These are phyloP conservation scores for Annulohypoxylon stygium DNA, from an alignment of 495 filamentous ascomycete species.

Conservation along the genomic window DNA sequence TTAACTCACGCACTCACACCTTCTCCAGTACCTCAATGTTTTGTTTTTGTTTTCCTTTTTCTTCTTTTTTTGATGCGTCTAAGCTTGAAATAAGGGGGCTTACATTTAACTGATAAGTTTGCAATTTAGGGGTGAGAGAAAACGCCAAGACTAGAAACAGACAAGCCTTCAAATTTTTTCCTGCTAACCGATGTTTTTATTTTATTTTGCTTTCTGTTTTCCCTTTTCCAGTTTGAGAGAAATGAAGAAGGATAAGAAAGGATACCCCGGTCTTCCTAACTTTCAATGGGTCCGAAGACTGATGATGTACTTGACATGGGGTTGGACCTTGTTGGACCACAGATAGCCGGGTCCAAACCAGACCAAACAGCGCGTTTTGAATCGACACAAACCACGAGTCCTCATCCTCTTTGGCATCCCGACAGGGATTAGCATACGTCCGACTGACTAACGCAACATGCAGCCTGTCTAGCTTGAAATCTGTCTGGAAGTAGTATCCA, in stretches of 20 bases:
- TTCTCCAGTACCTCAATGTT: background rate
- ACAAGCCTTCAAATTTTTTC: slow-evolving; percentile 18
- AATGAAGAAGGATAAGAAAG: slow-evolving; percentile 11
- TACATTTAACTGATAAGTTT: slow-evolving; percentile 28
- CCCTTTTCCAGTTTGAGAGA: background rate
- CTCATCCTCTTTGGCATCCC: slow-evolving; percentile 12
- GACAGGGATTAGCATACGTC: slow-evolving; percentile 32
- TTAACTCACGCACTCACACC: slow-evolving; percentile 14
- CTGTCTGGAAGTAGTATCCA: slow-evolving; percentile 1
- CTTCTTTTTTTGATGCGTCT: background rate
- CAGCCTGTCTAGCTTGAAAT: slow-evolving; percentile 16
- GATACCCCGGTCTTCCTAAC: slow-evolving; percentile 22
- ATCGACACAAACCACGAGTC: slow-evolving; percentile 16
- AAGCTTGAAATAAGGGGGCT: slow-evolving; percentile 32
- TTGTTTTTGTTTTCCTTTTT: background rate
- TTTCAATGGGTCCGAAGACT: slow-evolving; percentile 32
- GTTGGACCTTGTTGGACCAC: slow-evolving; percentile 15
- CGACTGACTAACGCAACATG: slow-evolving; percentile 30
- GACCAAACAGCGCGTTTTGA: slow-evolving; percentile 33
- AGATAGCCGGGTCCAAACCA: slow-evolving; percentile 21
- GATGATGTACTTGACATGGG: slow-evolving; percentile 40
- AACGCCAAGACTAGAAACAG: slow-evolving; percentile 35
- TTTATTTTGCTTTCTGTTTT: slow-evolving; percentile 14
- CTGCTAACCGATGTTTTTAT: slow-evolving; percentile 18
- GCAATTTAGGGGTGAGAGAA: slow-evolving; percentile 14